Evolutionary conservation across 1,139 yeast species (phyloP), one percentile per base, ranked within the genome.

Genomic region (Nakaseomyces nivariensis): DNA sequence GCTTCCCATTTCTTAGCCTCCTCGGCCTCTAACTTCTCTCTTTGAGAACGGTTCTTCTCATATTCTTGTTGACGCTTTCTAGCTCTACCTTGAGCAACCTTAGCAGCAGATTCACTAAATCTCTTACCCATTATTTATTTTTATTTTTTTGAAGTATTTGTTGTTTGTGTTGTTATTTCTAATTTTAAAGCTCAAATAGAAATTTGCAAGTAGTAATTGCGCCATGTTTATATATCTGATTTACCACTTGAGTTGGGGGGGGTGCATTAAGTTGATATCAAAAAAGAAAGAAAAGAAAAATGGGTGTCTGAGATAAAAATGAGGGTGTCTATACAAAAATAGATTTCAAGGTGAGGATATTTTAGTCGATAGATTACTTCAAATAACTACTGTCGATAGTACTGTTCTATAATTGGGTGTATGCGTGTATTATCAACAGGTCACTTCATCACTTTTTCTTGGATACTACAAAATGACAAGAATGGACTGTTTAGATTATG

Each of bases 1-100:
- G 54, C 67, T 53, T 53, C 70, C 64, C 55, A 69, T 54, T 47
- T 64, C 54, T 52, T 58, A 55, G 49, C 58, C 52, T 48, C 60
- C 48, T 48, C 60, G n/a, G 60, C 60, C 48, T 57, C 64, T 36
- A 45, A 43, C 36, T 47, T 50, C n/a, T 53, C 55, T 31, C 48
- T 48, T 32, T 60, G 56, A 29, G 58, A 55, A 26, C 55, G 51
- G 34, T 56, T 55, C 50, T 59, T 60, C 17, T 57, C 55, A 17
- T 54, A 51, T 25, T 57, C 64, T 45, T 61, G 64, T 40, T 57
- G 57, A 36, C 52, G 52, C 51, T 61, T 61, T 52, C 62, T 58
- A 40, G 60, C 62, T 47, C 51, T 56, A 9, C 65, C 65, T 38
- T 58, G 62, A 22, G 58, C 57, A 48, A 59, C 59, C 54, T 61